Percentiles rank a stretch among this genome's conserved stretches.
Conservation (phyloP, 2,329 filamentous ascomycete species). For the Trichoderma harzianum region DNA sequence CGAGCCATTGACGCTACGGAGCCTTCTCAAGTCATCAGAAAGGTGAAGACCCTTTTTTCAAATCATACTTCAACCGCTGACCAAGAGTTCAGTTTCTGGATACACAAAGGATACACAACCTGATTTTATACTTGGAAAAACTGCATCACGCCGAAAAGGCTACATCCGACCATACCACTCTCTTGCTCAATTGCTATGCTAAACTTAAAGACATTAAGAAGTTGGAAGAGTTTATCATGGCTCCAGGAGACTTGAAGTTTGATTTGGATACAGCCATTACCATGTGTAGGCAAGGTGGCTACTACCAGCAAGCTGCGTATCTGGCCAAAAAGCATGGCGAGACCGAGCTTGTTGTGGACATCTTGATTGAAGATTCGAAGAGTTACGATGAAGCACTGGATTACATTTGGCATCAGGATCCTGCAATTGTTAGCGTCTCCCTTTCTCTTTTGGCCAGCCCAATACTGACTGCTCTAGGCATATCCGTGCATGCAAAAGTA, state of each 20-base stretch:
- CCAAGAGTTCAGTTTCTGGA: constrained; percentile 68
- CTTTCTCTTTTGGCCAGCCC: background rate
- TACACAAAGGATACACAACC: constrained; percentile 93
- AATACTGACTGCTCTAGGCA: constrained; percentile 52
- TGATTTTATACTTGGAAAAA: constrained; percentile 96
- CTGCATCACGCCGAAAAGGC: constrained; percentile 91
- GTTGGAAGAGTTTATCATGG: constrained; percentile 93
- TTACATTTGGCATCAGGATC: constrained; percentile 86
- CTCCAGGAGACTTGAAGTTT: constrained; percentile 90
- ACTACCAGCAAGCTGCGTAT: constrained; percentile 94
- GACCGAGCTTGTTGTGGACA: constrained; percentile 89
- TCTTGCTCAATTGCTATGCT: constrained; percentile 94
- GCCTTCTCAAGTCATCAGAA: constrained; percentile 92
- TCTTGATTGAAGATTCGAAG: constrained; percentile 92
- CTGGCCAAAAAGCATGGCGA: constrained; percentile 92
- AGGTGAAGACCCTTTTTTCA: constrained; percentile 48
- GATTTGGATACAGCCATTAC: constrained; percentile 95
- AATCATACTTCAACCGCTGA: background rate
- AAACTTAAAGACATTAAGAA: constrained; percentile 97
- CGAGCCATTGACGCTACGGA: constrained; percentile 95
- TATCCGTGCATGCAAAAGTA: constrained; percentile 94
- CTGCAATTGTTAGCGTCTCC: constrained; percentile 60
- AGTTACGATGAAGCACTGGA: constrained; percentile 83
- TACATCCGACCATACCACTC: constrained; percentile 90
- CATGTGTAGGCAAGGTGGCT: constrained; percentile 96